Evolutionary conservation across 2,329 filamentous ascomycete species (phyloP).

Genomic region (Sphaerostilbella broomeana): DNA sequence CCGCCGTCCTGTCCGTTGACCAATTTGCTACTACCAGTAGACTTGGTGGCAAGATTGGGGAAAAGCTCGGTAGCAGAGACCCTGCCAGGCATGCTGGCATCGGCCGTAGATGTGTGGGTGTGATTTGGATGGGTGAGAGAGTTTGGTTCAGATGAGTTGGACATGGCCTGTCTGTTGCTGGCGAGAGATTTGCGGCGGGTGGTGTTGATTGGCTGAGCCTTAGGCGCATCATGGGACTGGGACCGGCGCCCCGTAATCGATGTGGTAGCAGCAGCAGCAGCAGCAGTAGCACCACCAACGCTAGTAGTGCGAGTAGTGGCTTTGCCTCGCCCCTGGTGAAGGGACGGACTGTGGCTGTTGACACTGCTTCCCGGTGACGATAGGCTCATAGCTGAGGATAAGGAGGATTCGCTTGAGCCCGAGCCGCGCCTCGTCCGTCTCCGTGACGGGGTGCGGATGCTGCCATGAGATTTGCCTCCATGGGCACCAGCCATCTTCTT

Average conservation of each 20-base stretch:
- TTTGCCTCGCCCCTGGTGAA: constrained; percentile 20
- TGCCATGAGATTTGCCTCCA: constrained; percentile 9
- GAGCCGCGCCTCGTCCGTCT: constrained; percentile 31
- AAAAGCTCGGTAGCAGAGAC: constrained; percentile 28
- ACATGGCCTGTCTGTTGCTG: constrained; percentile 30
- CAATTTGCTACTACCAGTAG: constrained; percentile 13
- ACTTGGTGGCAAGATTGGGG: constrained; percentile 26
- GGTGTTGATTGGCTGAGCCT: constrained; percentile 33
- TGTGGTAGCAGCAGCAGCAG: constrained; percentile 15
- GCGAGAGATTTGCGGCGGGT: constrained; percentile 34
- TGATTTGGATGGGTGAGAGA: constrained; percentile 24
- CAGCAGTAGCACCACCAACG: constrained; percentile 15
- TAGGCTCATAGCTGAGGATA: constrained; percentile 34
- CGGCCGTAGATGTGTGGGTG: constrained; percentile 23
- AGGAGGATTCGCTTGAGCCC: constrained; percentile 37
- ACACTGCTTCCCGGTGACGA: constrained; percentile 33
- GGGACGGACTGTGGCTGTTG: constrained; percentile 21
- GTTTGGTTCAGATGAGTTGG: constrained; percentile 32
- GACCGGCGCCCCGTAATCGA: constrained; percentile 14
- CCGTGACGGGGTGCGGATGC: constrained; percentile 30
- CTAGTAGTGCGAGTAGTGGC: constrained; percentile 14
- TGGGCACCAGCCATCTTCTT: constrained; percentile 11
- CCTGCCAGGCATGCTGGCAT: constrained; percentile 36
- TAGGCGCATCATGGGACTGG: constrained; percentile 31
- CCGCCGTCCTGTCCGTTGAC: constrained; percentile 21